phyloP scores from a whole-genome alignment of 768 basidiomycete species.

The Suillus sp. region DNA sequence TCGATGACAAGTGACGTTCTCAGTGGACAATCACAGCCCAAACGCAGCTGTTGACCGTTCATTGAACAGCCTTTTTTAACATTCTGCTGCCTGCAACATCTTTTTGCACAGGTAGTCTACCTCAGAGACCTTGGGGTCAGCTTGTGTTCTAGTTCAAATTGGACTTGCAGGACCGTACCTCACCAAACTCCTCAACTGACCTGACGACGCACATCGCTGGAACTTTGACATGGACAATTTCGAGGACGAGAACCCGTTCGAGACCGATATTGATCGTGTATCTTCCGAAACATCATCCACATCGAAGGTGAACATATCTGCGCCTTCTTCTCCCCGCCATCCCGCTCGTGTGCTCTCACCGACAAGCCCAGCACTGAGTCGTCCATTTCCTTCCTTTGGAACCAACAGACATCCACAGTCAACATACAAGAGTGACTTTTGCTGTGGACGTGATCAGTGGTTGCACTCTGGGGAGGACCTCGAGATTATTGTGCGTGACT shows the following conservation, averaged over 20 bases:
- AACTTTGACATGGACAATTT: constrained; percentile 38
- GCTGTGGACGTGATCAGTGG: constrained; percentile 73
- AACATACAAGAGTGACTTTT: constrained; percentile 75
- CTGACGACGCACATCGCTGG: background rate
- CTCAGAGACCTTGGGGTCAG: background rate
- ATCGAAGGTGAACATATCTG: constrained; percentile 42
- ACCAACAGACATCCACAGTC: constrained; percentile 54
- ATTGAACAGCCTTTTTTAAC: background rate
- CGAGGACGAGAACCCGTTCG: constrained; percentile 72
- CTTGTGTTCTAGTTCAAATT: background rate
- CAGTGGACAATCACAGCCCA: constrained; percentile 7
- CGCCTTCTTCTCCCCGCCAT: constrained; percentile 57
- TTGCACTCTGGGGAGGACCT: constrained; percentile 81
- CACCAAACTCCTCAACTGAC: background rate
- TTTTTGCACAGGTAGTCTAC: background rate
- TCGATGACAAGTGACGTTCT: constrained; percentile 12
- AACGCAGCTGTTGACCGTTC: background rate
- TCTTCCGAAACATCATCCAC: constrained; percentile 40
- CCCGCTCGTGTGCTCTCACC: constrained; percentile 51
- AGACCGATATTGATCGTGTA: constrained; percentile 41
- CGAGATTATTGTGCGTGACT: constrained; percentile 68
- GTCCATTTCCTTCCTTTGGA: constrained; percentile 54
- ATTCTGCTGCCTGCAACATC: background rate
- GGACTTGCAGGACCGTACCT: background rate
- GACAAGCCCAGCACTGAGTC: constrained; percentile 41